These are phyloP conservation scores for Tilletiaria anomala DNA, from an alignment of 1,284 basidiomycete genomes.

Conservation along the genomic window DNA sequence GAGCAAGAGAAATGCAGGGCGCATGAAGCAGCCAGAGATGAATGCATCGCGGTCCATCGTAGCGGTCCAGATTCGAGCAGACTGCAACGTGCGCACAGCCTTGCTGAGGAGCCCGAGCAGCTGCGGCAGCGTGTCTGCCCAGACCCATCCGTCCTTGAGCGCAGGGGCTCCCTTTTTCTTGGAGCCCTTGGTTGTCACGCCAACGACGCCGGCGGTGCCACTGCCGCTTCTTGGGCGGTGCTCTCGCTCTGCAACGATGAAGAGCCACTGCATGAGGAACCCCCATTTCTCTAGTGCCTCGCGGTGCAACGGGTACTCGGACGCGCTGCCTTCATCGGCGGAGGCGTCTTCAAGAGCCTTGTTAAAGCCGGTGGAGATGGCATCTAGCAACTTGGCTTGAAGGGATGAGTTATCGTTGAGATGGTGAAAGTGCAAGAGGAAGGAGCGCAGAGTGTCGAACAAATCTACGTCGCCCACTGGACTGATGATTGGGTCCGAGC, in stretches of 20 bases:
- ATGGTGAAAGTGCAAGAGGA: conserved; percentile 23
- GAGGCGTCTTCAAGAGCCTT: conserved; percentile 20
- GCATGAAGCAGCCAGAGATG: conserved; percentile 31
- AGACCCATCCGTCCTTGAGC: not conserved
- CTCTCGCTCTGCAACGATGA: conserved; percentile 22
- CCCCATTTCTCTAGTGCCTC: conserved; percentile 29
- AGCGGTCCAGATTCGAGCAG: conserved; percentile 28
- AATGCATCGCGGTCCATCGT: conserved; percentile 27
- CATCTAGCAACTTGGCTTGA: conserved; percentile 24
- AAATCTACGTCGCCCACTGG: conserved; percentile 3
- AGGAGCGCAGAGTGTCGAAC: conserved; percentile 25
- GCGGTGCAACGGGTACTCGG: conserved; percentile 17
- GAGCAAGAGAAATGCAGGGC: conserved; percentile 67
- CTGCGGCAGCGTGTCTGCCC: conserved; percentile 12
- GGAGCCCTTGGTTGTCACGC: not conserved
- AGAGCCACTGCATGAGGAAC: conserved; percentile 34
- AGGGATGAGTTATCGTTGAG: conserved; percentile 17
- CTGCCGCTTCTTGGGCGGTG: conserved; percentile 9
- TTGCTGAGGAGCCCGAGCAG: conserved; percentile 24
- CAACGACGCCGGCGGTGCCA: conserved; percentile 7
- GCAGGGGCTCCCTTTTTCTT: conserved; percentile 5
- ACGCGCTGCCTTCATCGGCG: conserved; percentile 15
- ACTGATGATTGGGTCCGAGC: conserved; percentile 14
- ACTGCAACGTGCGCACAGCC: conserved; percentile 15
- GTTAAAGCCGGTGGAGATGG: conserved; percentile 20